Evolutionary conservation across 768 basidiomycete species (phyloP).

Genomic region (Pisolithus sp.): DNA sequence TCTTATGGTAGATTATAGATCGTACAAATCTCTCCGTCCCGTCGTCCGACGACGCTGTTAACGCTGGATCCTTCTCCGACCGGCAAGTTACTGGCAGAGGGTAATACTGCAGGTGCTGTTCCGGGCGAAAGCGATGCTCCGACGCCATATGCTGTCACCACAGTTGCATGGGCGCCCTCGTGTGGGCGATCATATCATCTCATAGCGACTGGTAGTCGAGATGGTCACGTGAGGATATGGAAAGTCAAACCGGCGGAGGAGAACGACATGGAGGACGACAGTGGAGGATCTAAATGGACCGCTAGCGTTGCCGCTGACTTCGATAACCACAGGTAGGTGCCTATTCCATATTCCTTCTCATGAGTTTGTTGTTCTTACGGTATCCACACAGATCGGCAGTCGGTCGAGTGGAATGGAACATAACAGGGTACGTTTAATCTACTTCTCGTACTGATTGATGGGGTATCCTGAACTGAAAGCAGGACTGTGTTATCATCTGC

Average conservation of each 20-base stretch:
- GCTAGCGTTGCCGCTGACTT: slow-evolving; percentile 79
- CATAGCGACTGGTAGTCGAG: slow-evolving; percentile 82
- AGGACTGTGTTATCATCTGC: slow-evolving; percentile 81
- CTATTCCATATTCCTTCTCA: slow-evolving; percentile 12
- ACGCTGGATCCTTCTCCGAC: slow-evolving; percentile 43
- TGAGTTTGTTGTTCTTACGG: slow-evolving; percentile 5
- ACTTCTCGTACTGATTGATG: slow-evolving; percentile 4
- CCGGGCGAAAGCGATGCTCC: slow-evolving; percentile 30
- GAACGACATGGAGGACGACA: slow-evolving; percentile 38
- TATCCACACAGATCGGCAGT: slow-evolving; percentile 51
- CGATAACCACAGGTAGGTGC: slow-evolving; percentile 68
- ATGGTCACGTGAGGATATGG: slow-evolving; percentile 90
- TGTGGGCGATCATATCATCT: slow-evolving; percentile 94
- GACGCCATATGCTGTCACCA: slow-evolving; percentile 61
- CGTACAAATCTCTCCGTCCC: slow-evolving; percentile 65
- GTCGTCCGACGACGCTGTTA: slow-evolving; percentile 59
- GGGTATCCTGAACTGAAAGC: not conserved
- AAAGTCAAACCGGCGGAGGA: slow-evolving; percentile 60
- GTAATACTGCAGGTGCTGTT: slow-evolving; percentile 11
- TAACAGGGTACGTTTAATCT: slow-evolving; percentile 55
- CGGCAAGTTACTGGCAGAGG: slow-evolving; percentile 13
- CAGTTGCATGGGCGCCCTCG: slow-evolving; percentile 89
- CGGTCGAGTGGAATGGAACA: slow-evolving; percentile 91
- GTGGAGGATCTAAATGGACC: slow-evolving; percentile 50
- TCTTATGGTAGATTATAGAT: slow-evolving; percentile 38